Base-by-base conservation (phyloP, 176 grass and related monocot species). In the Bromus sterilis region DNA sequence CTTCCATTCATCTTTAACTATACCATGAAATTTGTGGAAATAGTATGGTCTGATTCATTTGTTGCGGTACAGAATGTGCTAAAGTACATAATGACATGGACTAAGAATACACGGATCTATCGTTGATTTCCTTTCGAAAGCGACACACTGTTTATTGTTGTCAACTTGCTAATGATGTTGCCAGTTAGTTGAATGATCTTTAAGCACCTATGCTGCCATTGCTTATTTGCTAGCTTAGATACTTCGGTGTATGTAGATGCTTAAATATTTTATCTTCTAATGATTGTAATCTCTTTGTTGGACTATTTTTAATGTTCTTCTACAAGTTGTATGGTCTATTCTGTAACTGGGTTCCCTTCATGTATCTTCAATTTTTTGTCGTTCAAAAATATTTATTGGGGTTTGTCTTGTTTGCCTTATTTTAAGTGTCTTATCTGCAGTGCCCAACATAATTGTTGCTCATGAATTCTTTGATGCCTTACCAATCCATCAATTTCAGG, bases 401-500 rank as follows among this genome's bases (percentile, higher is more conserved):
- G 5, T 71, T 70, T 85, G 34, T 59, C 61, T 20, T 73, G 23
- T 80, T 87, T 71, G 16, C 58, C 48, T 82, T 83, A 61, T 69
- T 55, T 43, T 26, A 21, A 56, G 29, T 78, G 11, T 76, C n/a
- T 62, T 80, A 29, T 59, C 30, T 90, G 74, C 88, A 99, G 96
- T 41, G 13, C 89, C 89, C 63, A 95, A 89, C 43, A 91, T 99
- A 85, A 93, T 99, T 59, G 87, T 93, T 78, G 96, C 87, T 1
- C 96, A 95, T 88, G 96, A 99, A 84, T 99, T 99, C 66, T 99
- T 80, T 80, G 96, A 99, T 93, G 93, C 93, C 43, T 57, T 95
- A 39, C 96, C 96, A 37, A 83, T 99, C 67, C 88, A 93, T 72
- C 93, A 99, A 58, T 99, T 99, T 87, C 93, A 99, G 93, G 96